Percentiles rank a stretch among this genome's conserved stretches.
phyloP scores from a whole-genome alignment of 1,284 basidiomycete species.

The Agaricales sp. region DNA sequence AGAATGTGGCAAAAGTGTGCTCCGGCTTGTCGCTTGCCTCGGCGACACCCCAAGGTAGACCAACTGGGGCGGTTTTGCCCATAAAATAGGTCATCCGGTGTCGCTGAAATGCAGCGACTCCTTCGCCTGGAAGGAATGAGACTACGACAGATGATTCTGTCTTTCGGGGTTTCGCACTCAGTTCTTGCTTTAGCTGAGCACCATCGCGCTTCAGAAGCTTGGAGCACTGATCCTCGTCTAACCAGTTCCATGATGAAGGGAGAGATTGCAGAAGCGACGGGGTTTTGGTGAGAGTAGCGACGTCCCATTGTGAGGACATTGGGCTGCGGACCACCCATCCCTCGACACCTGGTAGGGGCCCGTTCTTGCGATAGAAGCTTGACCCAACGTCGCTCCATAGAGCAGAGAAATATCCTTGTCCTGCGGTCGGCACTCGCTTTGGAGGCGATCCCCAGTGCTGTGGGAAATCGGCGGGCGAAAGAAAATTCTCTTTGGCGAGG shows the following conservation, averaged over 20 bases:
- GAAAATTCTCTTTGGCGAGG: slow-evolving; percentile 18
- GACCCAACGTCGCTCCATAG: slow-evolving; percentile 57
- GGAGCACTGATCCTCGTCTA: not conserved
- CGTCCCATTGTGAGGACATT: slow-evolving; percentile 33
- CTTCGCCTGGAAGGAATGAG: slow-evolving; percentile 10
- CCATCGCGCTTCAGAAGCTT: not conserved
- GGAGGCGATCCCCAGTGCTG: slow-evolving; percentile 27
- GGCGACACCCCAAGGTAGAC: slow-evolving; percentile 28
- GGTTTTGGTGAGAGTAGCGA: slow-evolving; percentile 10
- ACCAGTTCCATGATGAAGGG: not conserved
- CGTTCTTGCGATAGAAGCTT: slow-evolving; percentile 39
- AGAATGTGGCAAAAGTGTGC: slow-evolving; percentile 40
- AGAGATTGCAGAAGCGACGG: slow-evolving; percentile 1
- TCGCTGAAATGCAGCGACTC: slow-evolving; percentile 10
- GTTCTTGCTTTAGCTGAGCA: not conserved
- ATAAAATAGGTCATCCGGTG: slow-evolving; percentile 7
- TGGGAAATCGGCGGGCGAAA: slow-evolving; percentile 23
- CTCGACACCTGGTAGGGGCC: slow-evolving; percentile 20
- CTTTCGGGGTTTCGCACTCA: slow-evolving; percentile 3
- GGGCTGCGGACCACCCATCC: slow-evolving; percentile 40
- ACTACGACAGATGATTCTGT: slow-evolving; percentile 3
- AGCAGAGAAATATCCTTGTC: slow-evolving; percentile 35
- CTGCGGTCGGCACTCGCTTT: slow-evolving; percentile 12
- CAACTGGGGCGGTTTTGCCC: slow-evolving; percentile 16
- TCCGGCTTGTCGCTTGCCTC: slow-evolving; percentile 5